Base-by-base conservation (phyloP, 345 rosid species). In the Microthlaspi erraticum region DNA sequence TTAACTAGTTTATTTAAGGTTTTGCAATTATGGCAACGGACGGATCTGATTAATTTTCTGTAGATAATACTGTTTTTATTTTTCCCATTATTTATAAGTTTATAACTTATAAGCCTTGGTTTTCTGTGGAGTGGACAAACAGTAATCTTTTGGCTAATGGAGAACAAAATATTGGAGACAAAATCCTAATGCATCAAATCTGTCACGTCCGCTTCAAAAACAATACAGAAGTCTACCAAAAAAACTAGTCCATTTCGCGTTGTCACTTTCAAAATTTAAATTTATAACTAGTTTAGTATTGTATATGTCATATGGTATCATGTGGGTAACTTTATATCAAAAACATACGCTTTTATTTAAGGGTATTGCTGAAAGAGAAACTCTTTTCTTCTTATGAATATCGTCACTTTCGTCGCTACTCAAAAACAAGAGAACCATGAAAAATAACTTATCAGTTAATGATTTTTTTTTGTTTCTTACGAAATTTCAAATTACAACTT, bases 1-100 rank as follows among this genome's bases (percentile, higher is more conserved):
- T 32, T 16, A 14, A 37, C 23, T 65, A 38, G 48, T 37, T 50
- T 51, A n/a, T 54, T 55, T 13, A 54, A 64, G 70, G 76, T 71
- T 71, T 53, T 32, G 19, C 31, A 42, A 43, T 62, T 12, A 62
- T 20, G 26, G 46, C 41, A 63, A 62, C 70, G 56, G 45, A 36
- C 62, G 46, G 38, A n/a, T 8, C 13, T 51, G 69, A 42, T 61
- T 51, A 42, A 71, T 19, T 70, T 49, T 2, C 7, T 11, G 20
- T 11, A 29, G n/a, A 20, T 14, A 34, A 58, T 17, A 58, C 50
- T 37, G 10, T 37, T 31, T 70, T 29, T 11, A 16, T 0, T 3
- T 38, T 6, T 3, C 23, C 8, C 18, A 39, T 18, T 50, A 48
- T 23, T 45, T 38, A 31, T n/a, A n/a, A n/a, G n/a, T n/a, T n/a